A percentile compares a stretch with the other conserved stretches of the same genome.
Conservation (phyloP, 305 asterid genomes). For the Solanum hybrid region DNA sequence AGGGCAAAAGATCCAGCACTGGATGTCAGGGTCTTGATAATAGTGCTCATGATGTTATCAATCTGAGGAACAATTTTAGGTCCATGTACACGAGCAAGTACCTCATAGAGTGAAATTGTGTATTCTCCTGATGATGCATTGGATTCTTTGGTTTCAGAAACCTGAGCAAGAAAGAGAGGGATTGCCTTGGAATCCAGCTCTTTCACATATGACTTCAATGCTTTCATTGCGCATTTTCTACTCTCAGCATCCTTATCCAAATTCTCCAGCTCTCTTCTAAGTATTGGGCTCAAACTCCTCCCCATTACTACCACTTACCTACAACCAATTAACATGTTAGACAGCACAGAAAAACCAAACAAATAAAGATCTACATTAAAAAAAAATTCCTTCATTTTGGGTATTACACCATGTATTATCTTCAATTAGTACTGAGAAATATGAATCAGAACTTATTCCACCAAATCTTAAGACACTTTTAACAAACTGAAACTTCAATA, state of each 20-base stretch:
- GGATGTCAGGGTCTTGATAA: conserved; percentile 55
- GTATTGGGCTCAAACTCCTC: conserved; percentile 62
- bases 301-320: conserved; percentile 32
- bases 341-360: not conserved
- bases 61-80: conserved; percentile 79
- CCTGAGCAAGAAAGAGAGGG: conserved; percentile 86
- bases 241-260: conserved; percentile 94
- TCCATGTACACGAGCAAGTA: conserved; percentile 94
- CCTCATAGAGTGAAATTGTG: conserved; percentile 83
- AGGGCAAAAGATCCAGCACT: conserved; percentile 94
- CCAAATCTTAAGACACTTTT: not conserved
- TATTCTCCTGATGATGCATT: conserved; percentile 65
- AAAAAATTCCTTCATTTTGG: not conserved
- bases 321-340: not conserved
- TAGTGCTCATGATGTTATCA: conserved; percentile 66
- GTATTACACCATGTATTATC: not conserved
- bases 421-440: not conserved
- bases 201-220: conserved; percentile 66
- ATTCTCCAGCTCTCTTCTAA: conserved; percentile 75
- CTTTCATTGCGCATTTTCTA: conserved; percentile 85
- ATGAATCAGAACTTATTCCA: not conserved
- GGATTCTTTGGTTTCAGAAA: conserved; percentile 72
- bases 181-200: conserved; percentile 91
- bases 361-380: not conserved
- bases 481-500: not conserved